phyloP scores from a whole-genome alignment of 805 yeast species.

The Hanseniaspora mollemarum region DNA sequence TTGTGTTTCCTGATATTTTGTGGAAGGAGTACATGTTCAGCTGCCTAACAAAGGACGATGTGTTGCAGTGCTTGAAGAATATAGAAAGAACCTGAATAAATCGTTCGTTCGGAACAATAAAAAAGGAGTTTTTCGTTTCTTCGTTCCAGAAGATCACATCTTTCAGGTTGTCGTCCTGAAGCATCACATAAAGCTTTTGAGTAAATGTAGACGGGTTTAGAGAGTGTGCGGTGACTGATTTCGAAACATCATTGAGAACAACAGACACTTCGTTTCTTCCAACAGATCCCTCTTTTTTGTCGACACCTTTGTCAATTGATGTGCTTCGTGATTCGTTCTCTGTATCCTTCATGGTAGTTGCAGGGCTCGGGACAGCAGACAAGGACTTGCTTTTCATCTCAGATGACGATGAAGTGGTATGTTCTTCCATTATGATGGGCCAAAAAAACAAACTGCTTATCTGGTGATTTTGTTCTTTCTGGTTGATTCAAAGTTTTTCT shows the following conservation, averaged over 20 bases:
- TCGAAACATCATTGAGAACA: slow-evolving; percentile 5
- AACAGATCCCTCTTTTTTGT: not conserved
- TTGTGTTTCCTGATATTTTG: slow-evolving; percentile 36
- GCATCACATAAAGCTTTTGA: slow-evolving; percentile 82
- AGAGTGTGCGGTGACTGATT: slow-evolving; percentile 6
- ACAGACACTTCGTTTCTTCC: not conserved
- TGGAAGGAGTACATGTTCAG: slow-evolving; percentile 76
- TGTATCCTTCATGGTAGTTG: too few species aligned
- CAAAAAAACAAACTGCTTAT: too few species aligned
- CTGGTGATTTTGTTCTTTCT: too few species aligned
- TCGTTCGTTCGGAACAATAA: slow-evolving; percentile 74
- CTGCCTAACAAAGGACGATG: slow-evolving; percentile 68
- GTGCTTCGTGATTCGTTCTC: too few species aligned
- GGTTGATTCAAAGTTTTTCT: too few species aligned
- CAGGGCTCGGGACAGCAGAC: too few species aligned
- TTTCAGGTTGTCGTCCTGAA: slow-evolving; percentile 59
- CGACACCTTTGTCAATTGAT: not conserved
- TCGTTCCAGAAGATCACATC: slow-evolving; percentile 79
- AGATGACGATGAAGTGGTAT: too few species aligned
- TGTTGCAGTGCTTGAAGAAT: slow-evolving; percentile 71
- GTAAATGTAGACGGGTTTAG: slow-evolving; percentile 41
- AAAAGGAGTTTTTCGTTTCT: slow-evolving; percentile 55
- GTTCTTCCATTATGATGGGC: too few species aligned
- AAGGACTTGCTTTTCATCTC: too few species aligned
- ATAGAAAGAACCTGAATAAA: slow-evolving; percentile 58